Conservation (phyloP, 1,284 basidiomycete species). For the Xanthoconium separans region DNA sequence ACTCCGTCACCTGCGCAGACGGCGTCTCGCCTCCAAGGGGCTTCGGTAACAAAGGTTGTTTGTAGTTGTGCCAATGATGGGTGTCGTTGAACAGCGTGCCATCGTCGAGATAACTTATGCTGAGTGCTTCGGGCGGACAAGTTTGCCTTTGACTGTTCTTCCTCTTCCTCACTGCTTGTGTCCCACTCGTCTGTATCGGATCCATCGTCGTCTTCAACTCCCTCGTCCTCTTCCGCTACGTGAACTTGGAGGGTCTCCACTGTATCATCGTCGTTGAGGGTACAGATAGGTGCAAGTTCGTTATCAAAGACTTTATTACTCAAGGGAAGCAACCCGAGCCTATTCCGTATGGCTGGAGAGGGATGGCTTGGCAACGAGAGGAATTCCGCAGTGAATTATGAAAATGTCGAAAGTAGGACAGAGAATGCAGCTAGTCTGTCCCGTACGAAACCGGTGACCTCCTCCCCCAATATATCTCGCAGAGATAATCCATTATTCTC, state of each 20-base stretch:
- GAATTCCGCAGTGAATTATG: conserved; percentile 21
- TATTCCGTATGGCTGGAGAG: conserved; percentile 6
- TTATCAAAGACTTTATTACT: conserved; percentile 49
- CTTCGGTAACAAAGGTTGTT: conserved; percentile 49
- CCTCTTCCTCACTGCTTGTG: conserved; percentile 16
- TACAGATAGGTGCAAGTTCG: conserved; percentile 40
- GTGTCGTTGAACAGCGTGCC: conserved; percentile 49
- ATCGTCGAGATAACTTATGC: conserved; percentile 37
- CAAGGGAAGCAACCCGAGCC: conserved; percentile 48
- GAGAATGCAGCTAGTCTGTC: conserved; percentile 28
- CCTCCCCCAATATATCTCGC: conserved; percentile 33
- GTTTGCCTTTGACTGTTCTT: too few relatives aligned
- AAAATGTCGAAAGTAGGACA: conserved; percentile 26
- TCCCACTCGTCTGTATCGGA: conserved; percentile 28
- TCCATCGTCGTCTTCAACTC: conserved; percentile 2
- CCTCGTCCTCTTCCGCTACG: conserved; percentile 16
- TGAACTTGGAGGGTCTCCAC: not conserved
- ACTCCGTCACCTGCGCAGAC: conserved; percentile 31
- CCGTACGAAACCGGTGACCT: conserved; percentile 23
- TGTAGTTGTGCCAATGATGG: conserved; percentile 58
- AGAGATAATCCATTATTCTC: conserved; percentile 22
- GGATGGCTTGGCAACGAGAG: conserved; percentile 4
- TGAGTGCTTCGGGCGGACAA: not conserved
- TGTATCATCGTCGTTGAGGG: conserved; percentile 23
- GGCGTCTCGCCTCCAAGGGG: conserved; percentile 50